These are phyloP conservation scores for Grosmannia penicillata DNA, from an alignment of 2,329 filamentous ascomycete species.

Conservation along the genomic window DNA sequence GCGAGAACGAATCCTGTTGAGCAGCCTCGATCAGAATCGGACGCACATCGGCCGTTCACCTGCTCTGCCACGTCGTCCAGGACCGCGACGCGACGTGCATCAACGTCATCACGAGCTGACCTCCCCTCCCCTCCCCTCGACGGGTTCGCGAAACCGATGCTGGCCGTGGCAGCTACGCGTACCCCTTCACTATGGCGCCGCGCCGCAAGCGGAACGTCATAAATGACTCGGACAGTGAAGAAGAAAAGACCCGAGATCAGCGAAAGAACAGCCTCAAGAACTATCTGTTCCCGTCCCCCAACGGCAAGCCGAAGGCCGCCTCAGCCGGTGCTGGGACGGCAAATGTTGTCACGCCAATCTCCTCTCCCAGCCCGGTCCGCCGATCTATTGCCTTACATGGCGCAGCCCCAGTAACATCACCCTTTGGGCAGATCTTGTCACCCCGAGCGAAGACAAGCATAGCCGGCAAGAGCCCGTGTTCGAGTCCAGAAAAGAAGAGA, in stretches of 20 bases:
- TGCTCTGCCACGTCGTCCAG: too few species aligned
- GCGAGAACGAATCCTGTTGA: too few species aligned
- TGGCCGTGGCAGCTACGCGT: not conserved
- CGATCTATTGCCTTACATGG: slow-evolving; percentile 14
- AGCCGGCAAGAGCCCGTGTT: slow-evolving; percentile 22
- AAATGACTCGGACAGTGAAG: slow-evolving; percentile 35
- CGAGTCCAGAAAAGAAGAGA: slow-evolving; percentile 29
- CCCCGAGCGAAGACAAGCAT: slow-evolving; percentile 7
- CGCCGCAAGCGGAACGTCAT: slow-evolving; percentile 43
- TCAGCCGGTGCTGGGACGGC: slow-evolving; percentile 17
- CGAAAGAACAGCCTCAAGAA: slow-evolving; percentile 31
- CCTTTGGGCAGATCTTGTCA: slow-evolving; percentile 6
- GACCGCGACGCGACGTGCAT: too few species aligned
- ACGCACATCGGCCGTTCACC: too few species aligned
- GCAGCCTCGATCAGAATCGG: too few species aligned
- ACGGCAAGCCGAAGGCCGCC: slow-evolving; percentile 19
- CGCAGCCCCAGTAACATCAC: slow-evolving; percentile 2
- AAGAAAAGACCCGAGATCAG: slow-evolving; percentile 21
- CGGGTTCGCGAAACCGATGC: slow-evolving; percentile 1
- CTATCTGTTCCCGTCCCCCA: slow-evolving; percentile 39
- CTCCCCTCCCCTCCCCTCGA: too few species aligned
- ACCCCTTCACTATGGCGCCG: slow-evolving; percentile 32
- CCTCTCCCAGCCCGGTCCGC: slow-evolving; percentile 25
- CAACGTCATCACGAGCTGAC: too few species aligned
- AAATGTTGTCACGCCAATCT: slow-evolving; percentile 13